Conservation (phyloP, 441 rosid species). For the Breynia disticha region DNA sequence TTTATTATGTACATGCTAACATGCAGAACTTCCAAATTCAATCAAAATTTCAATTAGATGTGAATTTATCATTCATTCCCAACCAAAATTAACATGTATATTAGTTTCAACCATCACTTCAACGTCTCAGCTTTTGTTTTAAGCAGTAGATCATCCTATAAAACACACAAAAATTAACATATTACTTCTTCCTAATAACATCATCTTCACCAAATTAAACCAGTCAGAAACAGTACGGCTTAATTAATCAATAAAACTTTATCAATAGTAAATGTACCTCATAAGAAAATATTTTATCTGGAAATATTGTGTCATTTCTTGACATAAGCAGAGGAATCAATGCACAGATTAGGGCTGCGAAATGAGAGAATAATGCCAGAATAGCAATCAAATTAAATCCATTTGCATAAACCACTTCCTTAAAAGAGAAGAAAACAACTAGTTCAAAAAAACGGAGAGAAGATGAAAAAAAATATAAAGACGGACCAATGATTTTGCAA, state of each 20-base stretch:
- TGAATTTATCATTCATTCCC: background rate
- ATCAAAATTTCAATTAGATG: background rate
- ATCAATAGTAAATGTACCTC: slow-evolving; percentile 39
- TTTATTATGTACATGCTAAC: background rate
- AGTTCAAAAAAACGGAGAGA: too few relatives aligned
- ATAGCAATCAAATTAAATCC: slow-evolving; percentile 7
- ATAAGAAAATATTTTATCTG: slow-evolving; percentile 59
- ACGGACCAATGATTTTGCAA: background rate
- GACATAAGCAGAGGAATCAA: slow-evolving; percentile 77
- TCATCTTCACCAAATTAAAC: background rate
- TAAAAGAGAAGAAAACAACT: slow-evolving; percentile 1
- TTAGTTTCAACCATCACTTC: background rate
- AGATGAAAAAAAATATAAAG: too few relatives aligned
- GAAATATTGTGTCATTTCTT: slow-evolving; percentile 70
- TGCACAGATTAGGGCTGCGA: slow-evolving; percentile 83
- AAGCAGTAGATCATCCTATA: too few relatives aligned
- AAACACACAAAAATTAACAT: background rate
- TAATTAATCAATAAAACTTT: background rate
- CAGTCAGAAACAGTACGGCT: background rate
- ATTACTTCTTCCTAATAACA: background rate
- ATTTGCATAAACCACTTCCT: background rate
- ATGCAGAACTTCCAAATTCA: background rate
- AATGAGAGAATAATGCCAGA: slow-evolving; percentile 13
- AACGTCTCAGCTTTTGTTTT: background rate
- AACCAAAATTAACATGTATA: background rate